Percentiles rank a stretch among this genome's conserved stretches.
phyloP scores from a whole-genome alignment of 306 rosid species.

The Biancaea sappan region DNA sequence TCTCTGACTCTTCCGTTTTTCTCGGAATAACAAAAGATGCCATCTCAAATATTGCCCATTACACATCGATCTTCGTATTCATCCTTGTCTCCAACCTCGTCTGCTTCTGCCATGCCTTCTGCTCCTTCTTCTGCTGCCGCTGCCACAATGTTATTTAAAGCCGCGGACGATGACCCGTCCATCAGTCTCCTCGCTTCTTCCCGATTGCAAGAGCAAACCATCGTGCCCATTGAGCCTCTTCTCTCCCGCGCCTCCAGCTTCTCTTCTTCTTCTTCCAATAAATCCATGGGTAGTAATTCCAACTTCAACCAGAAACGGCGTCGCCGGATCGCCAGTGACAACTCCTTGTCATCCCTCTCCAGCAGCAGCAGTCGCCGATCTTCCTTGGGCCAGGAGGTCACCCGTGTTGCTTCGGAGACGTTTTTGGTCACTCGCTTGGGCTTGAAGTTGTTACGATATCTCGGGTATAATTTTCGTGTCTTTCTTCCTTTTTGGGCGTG shows the following conservation, averaged over 20 bases:
- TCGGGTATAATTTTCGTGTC: slow-evolving; percentile 56
- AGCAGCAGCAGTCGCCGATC: slow-evolving; percentile 23
- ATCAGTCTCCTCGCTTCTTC: slow-evolving; percentile 47
- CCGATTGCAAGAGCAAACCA: slow-evolving; percentile 39
- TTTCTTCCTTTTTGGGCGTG: not conserved
- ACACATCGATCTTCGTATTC: slow-evolving; percentile 31
- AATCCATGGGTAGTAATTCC: slow-evolving; percentile 1
- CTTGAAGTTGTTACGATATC: slow-evolving; percentile 67
- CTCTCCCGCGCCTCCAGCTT: slow-evolving; percentile 61
- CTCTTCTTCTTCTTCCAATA: slow-evolving; percentile 1
- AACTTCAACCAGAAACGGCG: slow-evolving; percentile 57
- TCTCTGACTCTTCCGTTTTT: not conserved
- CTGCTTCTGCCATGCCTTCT: slow-evolving; percentile 14
- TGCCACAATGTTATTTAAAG: slow-evolving; percentile 32
- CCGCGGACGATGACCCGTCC: slow-evolving; percentile 46
- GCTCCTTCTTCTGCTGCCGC: not conserved
- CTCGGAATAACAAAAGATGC: slow-evolving; percentile 45
- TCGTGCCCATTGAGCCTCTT: slow-evolving; percentile 44
- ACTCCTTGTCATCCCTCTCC: slow-evolving; percentile 45
- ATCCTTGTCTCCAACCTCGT: slow-evolving; percentile 6
- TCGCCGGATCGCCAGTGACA: slow-evolving; percentile 62
- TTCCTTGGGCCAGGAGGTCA: slow-evolving; percentile 45
- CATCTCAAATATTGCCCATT: slow-evolving; percentile 61
- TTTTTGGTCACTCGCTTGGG: slow-evolving; percentile 64
- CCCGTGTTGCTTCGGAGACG: slow-evolving; percentile 65